Evolutionary conservation across 2,329 filamentous ascomycete genomes (phyloP).

Genomic region (Neodidymelliopsis sp.): DNA sequence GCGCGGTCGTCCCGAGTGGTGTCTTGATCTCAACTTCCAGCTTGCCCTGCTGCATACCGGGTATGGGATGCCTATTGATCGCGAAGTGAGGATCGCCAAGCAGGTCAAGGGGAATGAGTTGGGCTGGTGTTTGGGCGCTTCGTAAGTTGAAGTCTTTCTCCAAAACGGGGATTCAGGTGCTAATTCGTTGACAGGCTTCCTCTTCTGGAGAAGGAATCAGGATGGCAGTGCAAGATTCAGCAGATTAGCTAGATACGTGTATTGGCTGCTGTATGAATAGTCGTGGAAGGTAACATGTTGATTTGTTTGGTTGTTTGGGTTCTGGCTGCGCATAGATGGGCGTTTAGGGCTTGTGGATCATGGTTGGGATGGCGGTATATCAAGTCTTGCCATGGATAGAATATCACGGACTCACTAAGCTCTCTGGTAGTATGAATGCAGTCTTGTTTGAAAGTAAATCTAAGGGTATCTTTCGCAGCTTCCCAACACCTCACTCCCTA

Average conservation of each 20-base stretch:
- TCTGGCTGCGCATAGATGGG: conserved; percentile 10
- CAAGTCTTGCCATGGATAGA: background rate
- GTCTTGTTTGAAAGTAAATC: conserved; percentile 1
- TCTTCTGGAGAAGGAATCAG: conserved; percentile 79
- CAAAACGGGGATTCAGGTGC: conserved; percentile 20
- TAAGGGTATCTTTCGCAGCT: conserved; percentile 16
- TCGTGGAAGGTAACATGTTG: too few species aligned
- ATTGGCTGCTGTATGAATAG: background rate
- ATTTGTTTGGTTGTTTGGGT: background rate
- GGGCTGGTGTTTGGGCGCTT: conserved; percentile 97
- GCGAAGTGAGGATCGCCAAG: conserved; percentile 98
- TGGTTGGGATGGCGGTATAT: background rate
- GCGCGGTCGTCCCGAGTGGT: conserved; percentile 83
- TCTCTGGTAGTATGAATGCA: background rate
- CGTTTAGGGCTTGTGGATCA: background rate
- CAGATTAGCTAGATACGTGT: conserved; percentile 60
- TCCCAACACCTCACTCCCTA: too few species aligned
- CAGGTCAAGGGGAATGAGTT: conserved; percentile 97
- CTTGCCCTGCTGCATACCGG: conserved; percentile 89
- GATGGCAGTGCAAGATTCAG: conserved; percentile 88
- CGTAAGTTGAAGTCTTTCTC: conserved; percentile 63
- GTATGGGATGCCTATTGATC: conserved; percentile 96
- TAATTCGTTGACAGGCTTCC: conserved; percentile 71
- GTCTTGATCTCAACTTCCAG: conserved; percentile 97
- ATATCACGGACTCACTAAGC: background rate